phyloP scores from a whole-genome alignment of 306 rosid genomes.

The Glycyrrhiza uralensis region DNA sequence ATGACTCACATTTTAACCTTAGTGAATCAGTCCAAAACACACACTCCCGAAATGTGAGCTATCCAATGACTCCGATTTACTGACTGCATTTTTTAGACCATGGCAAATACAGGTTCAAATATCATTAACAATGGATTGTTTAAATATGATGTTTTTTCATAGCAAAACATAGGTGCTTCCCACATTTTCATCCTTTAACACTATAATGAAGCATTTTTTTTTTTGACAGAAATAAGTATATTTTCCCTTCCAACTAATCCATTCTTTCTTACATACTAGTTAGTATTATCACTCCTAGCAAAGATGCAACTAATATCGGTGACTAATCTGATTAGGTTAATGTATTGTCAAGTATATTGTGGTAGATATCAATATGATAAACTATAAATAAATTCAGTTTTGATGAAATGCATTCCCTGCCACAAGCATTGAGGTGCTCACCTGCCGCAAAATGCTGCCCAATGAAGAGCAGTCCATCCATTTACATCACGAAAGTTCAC shows the following conservation, averaged over 20 bases:
- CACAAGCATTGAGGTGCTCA: slow-evolving; percentile 31
- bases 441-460: slow-evolving; percentile 97
- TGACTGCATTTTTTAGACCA: too few species aligned
- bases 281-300: background rate
- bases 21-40: too few species aligned
- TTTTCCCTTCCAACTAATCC: background rate
- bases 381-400: slow-evolving; percentile 3
- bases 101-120: too few species aligned
- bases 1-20: too few species aligned
- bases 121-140: too few species aligned
- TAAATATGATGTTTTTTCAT: background rate
- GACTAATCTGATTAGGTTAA: background rate
- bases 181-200: background rate
- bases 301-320: background rate
- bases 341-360: background rate
- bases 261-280: background rate
- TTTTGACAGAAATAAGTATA: too few species aligned
- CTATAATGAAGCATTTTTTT: background rate
- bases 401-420: background rate
- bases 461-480: slow-evolving; percentile 96
- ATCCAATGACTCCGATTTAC: too few species aligned
- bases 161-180: background rate
- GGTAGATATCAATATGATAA: background rate
- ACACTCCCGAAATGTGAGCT: too few species aligned
- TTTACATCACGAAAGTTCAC: slow-evolving; percentile 83